Base-by-base conservation (phyloP, 2,329 filamentous ascomycete species). In the Verticillium longisporum region DNA sequence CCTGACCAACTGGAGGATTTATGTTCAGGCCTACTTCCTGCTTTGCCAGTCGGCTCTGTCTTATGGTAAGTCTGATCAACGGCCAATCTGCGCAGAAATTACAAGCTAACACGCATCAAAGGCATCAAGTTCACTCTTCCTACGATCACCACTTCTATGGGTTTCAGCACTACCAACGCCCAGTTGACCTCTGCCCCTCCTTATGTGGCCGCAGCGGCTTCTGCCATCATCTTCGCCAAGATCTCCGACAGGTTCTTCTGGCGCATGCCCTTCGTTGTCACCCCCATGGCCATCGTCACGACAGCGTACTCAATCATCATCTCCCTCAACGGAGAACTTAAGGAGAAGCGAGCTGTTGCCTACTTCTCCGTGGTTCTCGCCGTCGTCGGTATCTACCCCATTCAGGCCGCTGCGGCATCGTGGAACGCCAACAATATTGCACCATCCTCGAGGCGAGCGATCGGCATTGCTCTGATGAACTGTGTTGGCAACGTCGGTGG, bases 181-280 rank as follows among this genome's bases (percentile, higher is more conserved):
- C 65, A 85, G 66, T 71, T 85, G 2, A 81, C 84, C 69, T 84
- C 83, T 1, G 81, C 84, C 0, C 83, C 83, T 0, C 82, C 83
- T 0, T 86, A 85, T 61, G 81, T 86, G 1, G 82, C 80, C 0
- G 89, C 86, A 0, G 86, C 86, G 0, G 36, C 88, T 3, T 66
- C 89, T 0, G 90, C 88, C 0, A 76, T 92, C 2, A 58, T 75
- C 0, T 78, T 90, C 32, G 88, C 89, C 1, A 89, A 80, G 68
- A 70, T 88, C 5, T 88, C 88, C 0, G 89, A 92, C 68, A 80
- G 84, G 1, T 90, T 87, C 1, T 75, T 80, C 26, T 80, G 83
- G 68, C 80, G 89, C 18, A 88, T 88, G 4, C 74, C 87, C 11
- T 65, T 66, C 56, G 38, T 65, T 15, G 58, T 61, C 0, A 57